phyloP scores from a whole-genome alignment of 176 grass and related monocot genomes.

The Carex littledalei region DNA sequence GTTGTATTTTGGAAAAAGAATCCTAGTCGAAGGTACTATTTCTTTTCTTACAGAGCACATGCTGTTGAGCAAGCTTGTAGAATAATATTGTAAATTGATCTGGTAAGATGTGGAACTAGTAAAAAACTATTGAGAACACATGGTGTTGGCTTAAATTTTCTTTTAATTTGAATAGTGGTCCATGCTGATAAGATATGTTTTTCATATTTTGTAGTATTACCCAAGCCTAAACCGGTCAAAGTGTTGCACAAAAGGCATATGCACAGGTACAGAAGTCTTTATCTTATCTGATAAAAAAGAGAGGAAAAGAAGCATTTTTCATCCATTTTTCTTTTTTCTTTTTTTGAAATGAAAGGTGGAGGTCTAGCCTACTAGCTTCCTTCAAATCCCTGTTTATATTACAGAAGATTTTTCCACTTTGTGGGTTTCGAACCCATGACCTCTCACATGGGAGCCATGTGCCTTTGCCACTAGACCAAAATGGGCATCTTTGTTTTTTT shows the following conservation, averaged over 20 bases:
- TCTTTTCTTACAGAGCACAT: background rate
- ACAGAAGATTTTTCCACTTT: too few species aligned
- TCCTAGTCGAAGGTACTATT: background rate
- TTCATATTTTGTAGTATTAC: slow-evolving; percentile 62
- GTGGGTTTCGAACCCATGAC: too few species aligned
- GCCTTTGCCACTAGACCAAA: too few species aligned
- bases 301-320: background rate
- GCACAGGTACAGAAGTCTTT: slow-evolving; percentile 62
- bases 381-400: too few species aligned
- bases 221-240: slow-evolving; percentile 96
- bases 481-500: background rate
- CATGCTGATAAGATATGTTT: slow-evolving; percentile 12
- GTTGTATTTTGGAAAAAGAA: background rate
- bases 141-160: slow-evolving; percentile 1
- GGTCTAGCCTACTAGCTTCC: too few species aligned
- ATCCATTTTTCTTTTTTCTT: background rate
- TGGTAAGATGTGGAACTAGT: background rate
- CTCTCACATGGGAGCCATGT: too few species aligned
- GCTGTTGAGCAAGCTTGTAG: background rate
- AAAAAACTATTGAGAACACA: slow-evolving; percentile 5
- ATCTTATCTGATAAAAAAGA: background rate
- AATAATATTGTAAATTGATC: background rate
- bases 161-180: slow-evolving; percentile 4
- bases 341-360: too few species aligned
- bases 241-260: slow-evolving; percentile 98